Conservation (phyloP, 805 yeast genomes). For the Monosporozyma aerobia region DNA sequence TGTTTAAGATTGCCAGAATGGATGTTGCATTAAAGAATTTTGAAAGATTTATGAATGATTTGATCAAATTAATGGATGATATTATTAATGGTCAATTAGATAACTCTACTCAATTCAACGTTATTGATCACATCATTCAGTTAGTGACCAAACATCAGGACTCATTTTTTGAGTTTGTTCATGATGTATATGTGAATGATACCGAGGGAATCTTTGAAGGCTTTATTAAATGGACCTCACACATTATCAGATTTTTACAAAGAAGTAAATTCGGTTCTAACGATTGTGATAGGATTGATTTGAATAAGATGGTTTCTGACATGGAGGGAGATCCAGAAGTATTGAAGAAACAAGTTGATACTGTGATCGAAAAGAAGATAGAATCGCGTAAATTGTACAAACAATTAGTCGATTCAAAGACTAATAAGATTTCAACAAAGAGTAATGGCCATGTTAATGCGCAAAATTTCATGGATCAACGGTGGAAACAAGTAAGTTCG, state of each 20-base stretch:
- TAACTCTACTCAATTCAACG: slow-evolving; percentile 54
- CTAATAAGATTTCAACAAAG: slow-evolving; percentile 9
- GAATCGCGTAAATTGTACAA: slow-evolving; percentile 29
- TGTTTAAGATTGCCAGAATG: slow-evolving; percentile 59
- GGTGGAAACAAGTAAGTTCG: slow-evolving; percentile 38
- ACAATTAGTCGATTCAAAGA: slow-evolving; percentile 19
- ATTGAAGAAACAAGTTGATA: slow-evolving; percentile 33
- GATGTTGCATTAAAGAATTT: slow-evolving; percentile 56
- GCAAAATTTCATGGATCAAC: slow-evolving; percentile 28
- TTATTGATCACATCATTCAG: slow-evolving; percentile 44
- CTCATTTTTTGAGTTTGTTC: slow-evolving; percentile 64
- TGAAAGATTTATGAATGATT: slow-evolving; percentile 57
- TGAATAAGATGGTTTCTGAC: slow-evolving; percentile 31
- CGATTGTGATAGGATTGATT: slow-evolving; percentile 35
- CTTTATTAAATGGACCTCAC: slow-evolving; percentile 64
- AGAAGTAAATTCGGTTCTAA: slow-evolving; percentile 42
- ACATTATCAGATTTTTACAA: slow-evolving; percentile 53
- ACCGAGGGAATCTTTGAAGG: slow-evolving; percentile 60
- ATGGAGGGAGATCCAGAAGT: slow-evolving; percentile 9
- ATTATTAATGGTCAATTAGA: slow-evolving; percentile 33
- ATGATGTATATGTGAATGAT: slow-evolving; percentile 75
- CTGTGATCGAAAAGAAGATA: slow-evolving; percentile 31
- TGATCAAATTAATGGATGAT: slow-evolving; percentile 49
- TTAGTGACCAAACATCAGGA: slow-evolving; percentile 66
- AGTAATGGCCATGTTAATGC: slow-evolving; percentile 8